phyloP scores from a whole-genome alignment of 1,139 yeast species.

The Hanseniaspora sp. region DNA sequence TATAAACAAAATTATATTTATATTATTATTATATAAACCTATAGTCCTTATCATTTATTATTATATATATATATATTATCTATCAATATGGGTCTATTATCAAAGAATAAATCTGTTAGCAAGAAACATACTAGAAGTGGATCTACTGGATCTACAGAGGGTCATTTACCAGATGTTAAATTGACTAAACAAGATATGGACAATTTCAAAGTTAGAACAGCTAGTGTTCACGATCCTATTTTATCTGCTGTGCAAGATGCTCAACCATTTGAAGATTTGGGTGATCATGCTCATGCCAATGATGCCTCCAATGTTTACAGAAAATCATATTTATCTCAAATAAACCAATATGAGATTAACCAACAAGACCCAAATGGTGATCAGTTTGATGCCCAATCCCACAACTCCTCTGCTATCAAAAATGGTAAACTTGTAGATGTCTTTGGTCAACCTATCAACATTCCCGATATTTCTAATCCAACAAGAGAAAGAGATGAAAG shows the following conservation, averaged over 20 bases:
- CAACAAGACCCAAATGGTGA: constrained; percentile 30
- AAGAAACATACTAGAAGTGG: constrained; percentile 4
- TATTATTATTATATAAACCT: no score
- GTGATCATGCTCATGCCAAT: constrained; percentile 22
- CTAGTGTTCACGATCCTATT: constrained; percentile 75
- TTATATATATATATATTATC: no score
- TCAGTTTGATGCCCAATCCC: constrained; percentile 34
- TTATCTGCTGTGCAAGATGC: constrained; percentile 85
- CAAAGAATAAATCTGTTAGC: neutral
- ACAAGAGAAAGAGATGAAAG: constrained; percentile 86
- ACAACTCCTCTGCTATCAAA: constrained; percentile 20
- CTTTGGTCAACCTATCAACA: constrained; percentile 64
- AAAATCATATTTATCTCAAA: constrained; percentile 24
- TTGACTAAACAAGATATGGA: constrained; percentile 39
- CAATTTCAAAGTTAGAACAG: constrained; percentile 48
- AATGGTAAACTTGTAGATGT: constrained; percentile 52
- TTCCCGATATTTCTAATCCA: constrained; percentile 83
- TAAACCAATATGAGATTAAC: constrained; percentile 24
- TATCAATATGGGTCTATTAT: constrained; percentile 12
- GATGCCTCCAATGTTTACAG: constrained; percentile 26
- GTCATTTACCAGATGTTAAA: constrained; percentile 26
- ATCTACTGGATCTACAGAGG: constrained; percentile 20
- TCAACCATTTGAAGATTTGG: constrained; percentile 85
- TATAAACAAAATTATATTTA: no score
- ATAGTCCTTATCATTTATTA: no score